Base-by-base conservation (phyloP, 75 land plant species). In the Cryptomeria japonica region DNA sequence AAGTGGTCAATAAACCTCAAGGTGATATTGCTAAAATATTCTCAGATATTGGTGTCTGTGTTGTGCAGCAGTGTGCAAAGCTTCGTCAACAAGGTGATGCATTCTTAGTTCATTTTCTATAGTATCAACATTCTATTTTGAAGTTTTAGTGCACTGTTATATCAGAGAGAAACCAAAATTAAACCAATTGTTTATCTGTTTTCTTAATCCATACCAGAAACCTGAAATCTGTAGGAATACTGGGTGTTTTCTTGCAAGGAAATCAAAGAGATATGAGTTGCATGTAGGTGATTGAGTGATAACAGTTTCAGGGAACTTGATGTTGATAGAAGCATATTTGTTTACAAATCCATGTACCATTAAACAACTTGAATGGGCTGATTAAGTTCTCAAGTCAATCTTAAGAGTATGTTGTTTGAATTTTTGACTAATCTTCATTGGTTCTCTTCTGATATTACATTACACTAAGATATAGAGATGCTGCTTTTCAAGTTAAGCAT, bases 21-120 rank as follows among this genome's bases (percentile, higher is more conserved):
- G 97, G 99, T 39, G 97, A 97, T 79, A 93, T 98, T 41, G 95
- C 99, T 41, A 91, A 89, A 61, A 92, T 89, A 58, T 98, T 97
- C 89, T 96, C 98, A 86, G 88, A 97, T 18, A 91, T 98, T 83
- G 99, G 99, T 36, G 94, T 96, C 10, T 96, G 99, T 90, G 94
- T 98, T 80, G 99, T 98, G n/a, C 97, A 98, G 85, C 99, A 98
- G 85, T 98, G 99, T 92, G 99, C 99, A 84, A 98, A 98, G 85
- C 95, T 97, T 91, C 94, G 99, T 28, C 99, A 96, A 89, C 97
- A 97, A 93, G 98, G 99, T 97, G 90, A 86, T 44, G n/a, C 37
- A 36, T 34, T 46, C 31, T 58, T 44, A 61, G 51, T 72, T 18
- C 70, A 85, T 32, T 47, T 85, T 18, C 36, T 49, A 51, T 72